Base-by-base conservation (phyloP, 768 basidiomycete genomes). In the Trichaptum fuscoviolaceum region DNA sequence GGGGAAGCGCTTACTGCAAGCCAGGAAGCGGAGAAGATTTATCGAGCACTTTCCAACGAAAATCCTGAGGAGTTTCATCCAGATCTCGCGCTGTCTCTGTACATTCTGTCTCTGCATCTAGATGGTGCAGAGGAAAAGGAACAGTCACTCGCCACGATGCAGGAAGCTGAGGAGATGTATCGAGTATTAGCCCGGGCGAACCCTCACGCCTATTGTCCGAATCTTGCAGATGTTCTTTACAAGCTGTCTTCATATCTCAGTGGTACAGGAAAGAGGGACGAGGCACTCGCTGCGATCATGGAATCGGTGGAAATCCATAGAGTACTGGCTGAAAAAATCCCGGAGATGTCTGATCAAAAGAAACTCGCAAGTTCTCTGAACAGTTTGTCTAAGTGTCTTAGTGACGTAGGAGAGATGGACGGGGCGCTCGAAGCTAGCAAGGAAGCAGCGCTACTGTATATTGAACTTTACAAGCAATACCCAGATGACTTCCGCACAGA, bases 1-100 rank as follows among this genome's bases (percentile, higher is more conserved):
- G 64, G 57, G 25, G 63, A 68, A 20, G 69, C 69, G 8, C 62
- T 69, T 15, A 42, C 24, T 8, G 68, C 68, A 12, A 35, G 57
- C 30, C 18, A 34, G 26, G 27, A 66, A 35, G 66, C 66, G 12
- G 65, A 66, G 15, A 52, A 52, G n/a, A 36, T 67, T 20, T 65
- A 26, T 58, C 30, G 30, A 30, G 30, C 30, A 30, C 30, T 30
- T 30, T 2, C 30, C 30, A 8, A 30, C 30, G 63, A 67, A 2
- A 23, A 57, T 58, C 63, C 68, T 26, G 64, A 27, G 24, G n/a
- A 59, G 12, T 68, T 68, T 60, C 36, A 64, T 24, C 27, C 57
- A 9, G 20, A 69, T 26, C 67, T 69, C 57, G 67, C 68, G 12
- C 2, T 20, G 12, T 24, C 67, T 12, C 58, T 68, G 10, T 24